Base-by-base conservation (phyloP, 768 basidiomycete species). In the Boletus vermiculosoides region DNA sequence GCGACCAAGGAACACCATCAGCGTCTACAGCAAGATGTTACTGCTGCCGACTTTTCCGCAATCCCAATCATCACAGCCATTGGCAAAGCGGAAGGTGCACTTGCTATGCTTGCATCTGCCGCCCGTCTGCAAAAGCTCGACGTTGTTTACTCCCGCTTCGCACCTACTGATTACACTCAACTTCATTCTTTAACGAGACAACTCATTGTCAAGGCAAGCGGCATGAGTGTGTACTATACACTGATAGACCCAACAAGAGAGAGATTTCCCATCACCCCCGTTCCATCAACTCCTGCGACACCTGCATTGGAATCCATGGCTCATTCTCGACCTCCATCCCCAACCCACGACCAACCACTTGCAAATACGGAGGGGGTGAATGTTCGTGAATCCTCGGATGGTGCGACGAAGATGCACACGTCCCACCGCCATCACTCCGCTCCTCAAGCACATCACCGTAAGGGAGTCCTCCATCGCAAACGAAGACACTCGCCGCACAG, bases 161-260 rank as follows among this genome's bases (percentile, higher is more conserved):
- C 80, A 0, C 87, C 87, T 0, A 66, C 64, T 2, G 86, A 88
- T 64, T 84, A 85, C 48, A 60, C 64, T 0, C 66, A 69, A 4
- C 75, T 91, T 20, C 85, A 87, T 52, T 64, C 70, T 23, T 64
- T 80, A 8, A 74, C 76, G 16, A 74, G 84, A 42, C 72, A 80
- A 4, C 74, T 88, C 59, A 77, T 79, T 5, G 82, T 80, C 12
- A 74, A 84, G 9, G 79, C 81, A n/a, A 77, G 85, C 58, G 88
- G 88, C 18, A 76, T 90, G 77, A 73, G 70, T 20, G 67, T 80
- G 39, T 90, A 87, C 63, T 89, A 86, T 58, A 70, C 69, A 0
- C 65, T 90, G n/a, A 78, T 87, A 11, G 85, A 90, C 59, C 82
- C 86, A 0, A 79, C 78, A 20, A 71, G 83, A 41, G 83, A 85